Percentiles rank a stretch among this genome's conserved stretches.
phyloP scores from a whole-genome alignment of 306 rosid species.

The Quercus suber region DNA sequence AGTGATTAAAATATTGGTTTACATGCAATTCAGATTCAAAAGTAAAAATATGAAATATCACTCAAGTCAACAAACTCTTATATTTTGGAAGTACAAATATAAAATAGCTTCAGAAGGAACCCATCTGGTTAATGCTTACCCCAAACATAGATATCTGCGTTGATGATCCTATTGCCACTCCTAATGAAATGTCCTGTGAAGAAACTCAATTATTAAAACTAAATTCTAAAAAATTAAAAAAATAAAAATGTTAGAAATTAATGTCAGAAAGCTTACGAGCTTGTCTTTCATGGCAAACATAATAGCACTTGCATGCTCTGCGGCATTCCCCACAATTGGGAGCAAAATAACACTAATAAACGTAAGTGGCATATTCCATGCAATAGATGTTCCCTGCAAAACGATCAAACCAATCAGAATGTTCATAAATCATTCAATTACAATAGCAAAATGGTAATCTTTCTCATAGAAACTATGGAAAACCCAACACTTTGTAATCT shows the following conservation, averaged over 20 bases:
- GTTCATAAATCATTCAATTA: neutral
- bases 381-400: slow-evolving; percentile 65
- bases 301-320: slow-evolving; percentile 87
- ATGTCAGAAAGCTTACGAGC: slow-evolving; percentile 49
- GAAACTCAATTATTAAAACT: slow-evolving; percentile 16
- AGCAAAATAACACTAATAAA: slow-evolving; percentile 84
- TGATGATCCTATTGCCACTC: slow-evolving; percentile 84
- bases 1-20: no score
- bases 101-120: neutral
- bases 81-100: neutral
- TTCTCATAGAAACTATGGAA: no score
- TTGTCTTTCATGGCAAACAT: slow-evolving; percentile 92
- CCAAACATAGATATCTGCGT: slow-evolving; percentile 83
- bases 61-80: neutral
- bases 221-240: neutral
- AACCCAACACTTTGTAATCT: no score
- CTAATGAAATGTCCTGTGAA: slow-evolving; percentile 73
- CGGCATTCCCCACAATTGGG: slow-evolving; percentile 86
- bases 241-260: neutral
- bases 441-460: no score
- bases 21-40: no score
- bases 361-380: slow-evolving; percentile 59
- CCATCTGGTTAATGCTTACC: slow-evolving; percentile 40
- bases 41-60: neutral
- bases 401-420: slow-evolving; percentile 20